These are phyloP conservation scores for Trichomonascus vanleenenianus DNA, from an alignment of 805 yeast species.

Conservation along the genomic window DNA sequence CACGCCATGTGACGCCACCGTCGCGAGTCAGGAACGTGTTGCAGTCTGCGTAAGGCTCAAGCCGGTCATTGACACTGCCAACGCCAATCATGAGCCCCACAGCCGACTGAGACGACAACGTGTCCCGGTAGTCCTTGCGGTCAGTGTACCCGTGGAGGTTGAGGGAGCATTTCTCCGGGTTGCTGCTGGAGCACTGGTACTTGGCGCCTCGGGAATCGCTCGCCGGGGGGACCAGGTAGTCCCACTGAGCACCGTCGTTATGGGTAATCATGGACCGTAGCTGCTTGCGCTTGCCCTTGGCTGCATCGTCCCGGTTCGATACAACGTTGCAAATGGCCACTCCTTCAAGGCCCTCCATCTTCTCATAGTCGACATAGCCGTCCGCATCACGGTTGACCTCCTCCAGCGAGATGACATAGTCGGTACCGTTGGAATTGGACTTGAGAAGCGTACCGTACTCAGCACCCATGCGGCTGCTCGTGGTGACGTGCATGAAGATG, in stretches of 20 bases:
- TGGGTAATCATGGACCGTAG: slow-evolving; percentile 70
- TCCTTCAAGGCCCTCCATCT: slow-evolving; percentile 78
- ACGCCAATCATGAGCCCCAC: slow-evolving; percentile 82
- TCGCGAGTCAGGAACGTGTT: slow-evolving; percentile 77
- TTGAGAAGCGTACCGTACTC: slow-evolving; percentile 79
- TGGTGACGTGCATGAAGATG: slow-evolving; percentile 77
- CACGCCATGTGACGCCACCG: slow-evolving; percentile 87
- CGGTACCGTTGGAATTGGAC: slow-evolving; percentile 87
- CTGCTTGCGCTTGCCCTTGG: slow-evolving; percentile 41
- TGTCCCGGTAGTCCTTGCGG: slow-evolving; percentile 72
- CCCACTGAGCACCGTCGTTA: slow-evolving; percentile 91
- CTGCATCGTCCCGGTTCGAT: slow-evolving; percentile 41
- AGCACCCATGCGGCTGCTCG: slow-evolving; percentile 38
- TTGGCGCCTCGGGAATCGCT: slow-evolving; percentile 53
- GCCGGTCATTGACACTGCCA: slow-evolving; percentile 77
- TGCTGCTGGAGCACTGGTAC: slow-evolving; percentile 41
- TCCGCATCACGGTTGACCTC: slow-evolving; percentile 63
- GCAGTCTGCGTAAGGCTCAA: slow-evolving; percentile 43
- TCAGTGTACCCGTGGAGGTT: slow-evolving; percentile 90
- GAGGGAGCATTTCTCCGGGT: slow-evolving; percentile 60
- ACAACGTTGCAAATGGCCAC: slow-evolving; percentile 70
- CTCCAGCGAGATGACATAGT: slow-evolving; percentile 59
- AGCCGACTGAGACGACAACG: slow-evolving; percentile 83
- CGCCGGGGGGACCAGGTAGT: slow-evolving; percentile 58
- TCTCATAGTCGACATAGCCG: slow-evolving; percentile 88